phyloP scores from a whole-genome alignment of 805 yeast species.

The Yarrowia bubula region DNA sequence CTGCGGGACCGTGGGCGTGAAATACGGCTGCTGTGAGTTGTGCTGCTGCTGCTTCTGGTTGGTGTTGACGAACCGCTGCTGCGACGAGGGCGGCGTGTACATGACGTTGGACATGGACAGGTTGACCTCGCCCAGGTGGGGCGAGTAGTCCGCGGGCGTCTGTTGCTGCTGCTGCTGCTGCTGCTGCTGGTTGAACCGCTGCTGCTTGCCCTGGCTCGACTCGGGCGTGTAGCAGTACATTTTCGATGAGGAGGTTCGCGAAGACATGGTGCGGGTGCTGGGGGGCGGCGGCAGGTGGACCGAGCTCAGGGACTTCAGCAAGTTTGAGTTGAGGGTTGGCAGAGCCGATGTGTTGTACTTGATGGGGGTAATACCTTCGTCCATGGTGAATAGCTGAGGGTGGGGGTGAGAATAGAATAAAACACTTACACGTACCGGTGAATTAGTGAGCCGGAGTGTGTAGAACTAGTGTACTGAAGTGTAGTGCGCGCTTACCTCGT shows the following conservation, averaged over 20 bases:
- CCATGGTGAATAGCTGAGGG: not conserved
- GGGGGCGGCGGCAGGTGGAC: constrained; percentile 47
- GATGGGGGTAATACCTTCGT: constrained; percentile 26
- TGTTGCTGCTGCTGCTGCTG: constrained; percentile 23
- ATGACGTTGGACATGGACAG: constrained; percentile 19
- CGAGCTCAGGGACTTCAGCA: constrained; percentile 43
- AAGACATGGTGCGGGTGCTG: constrained; percentile 29
- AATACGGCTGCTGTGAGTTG: constrained; percentile 12
- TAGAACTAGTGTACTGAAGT: not conserved
- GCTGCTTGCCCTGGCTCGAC: constrained; percentile 26
- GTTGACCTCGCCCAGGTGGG: constrained; percentile 14
- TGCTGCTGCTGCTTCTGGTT: not conserved
- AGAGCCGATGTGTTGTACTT: constrained; percentile 26
- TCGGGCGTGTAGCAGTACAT: constrained; percentile 27
- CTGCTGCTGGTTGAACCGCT: constrained; percentile 11
- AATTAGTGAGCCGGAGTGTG: constrained; percentile 7
- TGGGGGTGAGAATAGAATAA: not conserved
- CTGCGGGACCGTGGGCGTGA: constrained; percentile 24
- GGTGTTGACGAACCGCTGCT: constrained; percentile 24
- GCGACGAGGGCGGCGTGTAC: constrained; percentile 27
- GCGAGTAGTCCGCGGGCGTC: constrained; percentile 15
- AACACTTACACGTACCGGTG: not conserved
- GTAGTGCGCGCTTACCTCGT: not conserved
- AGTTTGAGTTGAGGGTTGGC: constrained; percentile 32
- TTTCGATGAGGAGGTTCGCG: constrained; percentile 12